Evolutionary conservation across 305 asterid genomes (phyloP).

Genomic region (Solanum hybrid): DNA sequence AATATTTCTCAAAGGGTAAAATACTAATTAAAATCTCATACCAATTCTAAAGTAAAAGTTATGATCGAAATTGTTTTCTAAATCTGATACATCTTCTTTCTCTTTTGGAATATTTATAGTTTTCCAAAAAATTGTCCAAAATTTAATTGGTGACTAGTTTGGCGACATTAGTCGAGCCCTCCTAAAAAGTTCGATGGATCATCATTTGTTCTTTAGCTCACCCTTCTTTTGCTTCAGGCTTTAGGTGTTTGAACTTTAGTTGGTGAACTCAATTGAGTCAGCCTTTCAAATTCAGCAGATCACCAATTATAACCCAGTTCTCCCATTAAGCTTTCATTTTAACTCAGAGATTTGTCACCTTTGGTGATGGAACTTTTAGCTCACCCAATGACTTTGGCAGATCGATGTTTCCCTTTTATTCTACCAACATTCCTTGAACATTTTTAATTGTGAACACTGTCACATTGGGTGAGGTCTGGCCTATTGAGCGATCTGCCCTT

Average conservation of each 20-base stretch:
- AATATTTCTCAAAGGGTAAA: not conserved
- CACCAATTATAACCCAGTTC: no score
- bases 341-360: no score
- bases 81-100: not conserved
- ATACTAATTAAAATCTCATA: not conserved
- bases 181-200: not conserved
- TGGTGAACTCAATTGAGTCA: not conserved
- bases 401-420: no score
- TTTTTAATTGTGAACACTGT: not conserved
- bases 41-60: not conserved
- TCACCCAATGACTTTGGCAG: no score
- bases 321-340: no score
- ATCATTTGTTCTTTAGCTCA: not conserved
- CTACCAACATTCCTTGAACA: not conserved
- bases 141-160: not conserved
- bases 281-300: no score
- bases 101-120: not conserved
- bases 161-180: not conserved
- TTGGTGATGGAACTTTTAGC: no score
- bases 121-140: not conserved
- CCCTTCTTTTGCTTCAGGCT: not conserved
- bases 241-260: not conserved
- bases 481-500: not conserved
- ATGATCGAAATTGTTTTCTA: not conserved
- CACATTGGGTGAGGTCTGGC: not conserved